Evolutionary conservation across 2,329 filamentous ascomycete genomes (phyloP).

Genomic region (Scytalidium sp.): DNA sequence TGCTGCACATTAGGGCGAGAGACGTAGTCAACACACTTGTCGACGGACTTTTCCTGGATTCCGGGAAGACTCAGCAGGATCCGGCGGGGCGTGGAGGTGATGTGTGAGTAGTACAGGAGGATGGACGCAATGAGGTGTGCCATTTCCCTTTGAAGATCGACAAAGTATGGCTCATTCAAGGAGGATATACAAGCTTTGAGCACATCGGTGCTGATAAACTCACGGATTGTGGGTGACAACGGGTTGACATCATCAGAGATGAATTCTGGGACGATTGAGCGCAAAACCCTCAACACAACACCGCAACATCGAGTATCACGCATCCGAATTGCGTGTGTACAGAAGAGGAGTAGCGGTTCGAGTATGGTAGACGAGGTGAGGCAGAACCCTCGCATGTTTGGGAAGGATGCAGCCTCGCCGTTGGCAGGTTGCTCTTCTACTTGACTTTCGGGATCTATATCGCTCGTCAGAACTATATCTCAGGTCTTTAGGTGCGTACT

Average conservation of each 20-base stretch:
- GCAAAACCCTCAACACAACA: conserved; percentile 81
- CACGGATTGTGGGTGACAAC: conserved; percentile 64
- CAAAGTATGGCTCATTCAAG: conserved; percentile 93
- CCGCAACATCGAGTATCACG: conserved; percentile 85
- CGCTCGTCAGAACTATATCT: conserved; percentile 2
- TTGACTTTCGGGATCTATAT: conserved; percentile 14
- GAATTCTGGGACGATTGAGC: conserved; percentile 81
- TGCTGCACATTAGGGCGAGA: conserved; percentile 56
- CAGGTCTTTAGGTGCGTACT: not conserved
- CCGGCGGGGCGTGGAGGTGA: conserved; percentile 67
- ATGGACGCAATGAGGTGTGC: conserved; percentile 85
- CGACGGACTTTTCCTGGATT: conserved; percentile 66
- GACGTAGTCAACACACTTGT: conserved; percentile 59
- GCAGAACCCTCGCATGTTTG: conserved; percentile 76
- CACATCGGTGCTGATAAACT: conserved; percentile 87
- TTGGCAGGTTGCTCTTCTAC: conserved; percentile 16
- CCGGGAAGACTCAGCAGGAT: conserved; percentile 80
- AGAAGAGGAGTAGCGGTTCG: conserved; percentile 87
- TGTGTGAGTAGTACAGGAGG: conserved; percentile 68
- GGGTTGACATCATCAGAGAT: conserved; percentile 42
- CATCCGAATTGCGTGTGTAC: conserved; percentile 85
- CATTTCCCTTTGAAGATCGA: conserved; percentile 91
- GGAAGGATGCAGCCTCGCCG: conserved; percentile 27
- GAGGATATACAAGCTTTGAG: conserved; percentile 87
- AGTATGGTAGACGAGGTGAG: conserved; percentile 74